Base-by-base conservation (phyloP, 441 rosid species). In the Gossypium gossypioides region DNA sequence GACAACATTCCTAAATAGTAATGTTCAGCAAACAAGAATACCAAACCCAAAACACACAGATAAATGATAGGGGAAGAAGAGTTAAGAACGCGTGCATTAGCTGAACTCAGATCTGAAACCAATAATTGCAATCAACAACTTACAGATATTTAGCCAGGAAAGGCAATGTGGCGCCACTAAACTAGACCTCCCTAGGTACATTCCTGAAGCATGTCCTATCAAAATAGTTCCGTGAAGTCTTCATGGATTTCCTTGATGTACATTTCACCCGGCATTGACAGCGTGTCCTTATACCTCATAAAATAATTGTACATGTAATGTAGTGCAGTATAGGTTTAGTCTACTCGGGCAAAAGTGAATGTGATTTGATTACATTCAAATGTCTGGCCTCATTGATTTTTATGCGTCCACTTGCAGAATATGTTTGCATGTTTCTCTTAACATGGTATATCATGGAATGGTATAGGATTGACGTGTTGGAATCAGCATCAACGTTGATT, bases 271-370 rank as follows among this genome's bases (percentile, higher is more conserved):
- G 48, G 56, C 42, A 42, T 27, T 50, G 48, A 65, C 42, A 57
- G 58, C 56, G 46, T 74, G 76, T 60, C 76, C 75, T 37, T 22
- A 67, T 68, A 51, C 81, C 71, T 59, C 15, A 54, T 68, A 72
- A 70, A 58, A 72, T 68, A 70, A 54, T 55, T 62, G 27, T 54
- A 66, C 15, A 74, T 67, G n/a, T 59, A 71, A 64, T 29, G 65
- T 54, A 57, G 37, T 12, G 42, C 7, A 54, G 58, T 21, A 15
- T 16, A 59, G 21, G 55, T 62, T 55, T 22, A 50, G 44, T 66
- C 22, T 15, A 62, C 37, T 9, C 1, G 60, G 29, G 71, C 50
- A 55, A 29, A 32, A 16, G 40, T 70, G 46, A 55, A 62, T 44
- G 55, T 18, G 51, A 72, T 63, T 19, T 69, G 64, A 72, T 57